These are phyloP conservation scores for Dillenia turbinata DNA, from an alignment of 164 flowering plant genomes.

Conservation along the genomic window DNA sequence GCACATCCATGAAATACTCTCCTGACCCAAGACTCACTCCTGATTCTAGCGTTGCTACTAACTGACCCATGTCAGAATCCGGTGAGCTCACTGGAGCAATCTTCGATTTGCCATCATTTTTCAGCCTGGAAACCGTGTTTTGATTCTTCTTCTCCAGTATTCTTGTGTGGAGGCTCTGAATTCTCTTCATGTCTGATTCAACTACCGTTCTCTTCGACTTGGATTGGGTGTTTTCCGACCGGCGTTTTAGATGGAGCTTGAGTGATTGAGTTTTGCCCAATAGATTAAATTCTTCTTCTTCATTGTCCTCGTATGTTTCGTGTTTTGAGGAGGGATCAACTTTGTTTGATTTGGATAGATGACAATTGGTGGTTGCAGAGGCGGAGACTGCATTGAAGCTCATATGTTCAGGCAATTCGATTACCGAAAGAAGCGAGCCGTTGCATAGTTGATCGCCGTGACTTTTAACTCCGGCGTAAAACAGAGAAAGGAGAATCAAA, in stretches of 20 bases:
- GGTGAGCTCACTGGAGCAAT: slow-evolving; percentile 19
- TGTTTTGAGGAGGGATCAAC: background rate
- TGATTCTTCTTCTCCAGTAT: slow-evolving; percentile 60
- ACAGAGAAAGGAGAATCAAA: slow-evolving; percentile 20
- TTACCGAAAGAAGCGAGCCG: slow-evolving; percentile 38
- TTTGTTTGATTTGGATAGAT: slow-evolving; percentile 10
- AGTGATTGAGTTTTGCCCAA: slow-evolving; percentile 15
- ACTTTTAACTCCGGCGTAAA: slow-evolving; percentile 13
- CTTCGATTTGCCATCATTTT: slow-evolving; percentile 5
- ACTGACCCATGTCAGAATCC: slow-evolving; percentile 24
- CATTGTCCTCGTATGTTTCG: background rate
- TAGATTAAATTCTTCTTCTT: slow-evolving; percentile 5
- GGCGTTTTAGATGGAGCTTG: slow-evolving; percentile 49
- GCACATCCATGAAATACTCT: slow-evolving; percentile 95
- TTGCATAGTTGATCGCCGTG: slow-evolving; percentile 17
- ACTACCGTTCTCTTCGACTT: slow-evolving; percentile 29
- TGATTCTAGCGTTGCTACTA: slow-evolving; percentile 77
- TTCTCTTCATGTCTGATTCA: slow-evolving; percentile 54
- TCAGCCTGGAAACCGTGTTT: slow-evolving; percentile 25
- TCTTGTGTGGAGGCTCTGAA: slow-evolving; percentile 51
- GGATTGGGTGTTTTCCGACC: slow-evolving; percentile 13
- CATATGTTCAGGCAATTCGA: slow-evolving; percentile 49
- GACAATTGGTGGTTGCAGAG: slow-evolving; percentile 29
- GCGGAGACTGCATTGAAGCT: slow-evolving; percentile 44
- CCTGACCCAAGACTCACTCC: slow-evolving; percentile 93